Evolutionary conservation across 2,329 filamentous ascomycete species (phyloP).

Genomic region (Xylaria sp.): DNA sequence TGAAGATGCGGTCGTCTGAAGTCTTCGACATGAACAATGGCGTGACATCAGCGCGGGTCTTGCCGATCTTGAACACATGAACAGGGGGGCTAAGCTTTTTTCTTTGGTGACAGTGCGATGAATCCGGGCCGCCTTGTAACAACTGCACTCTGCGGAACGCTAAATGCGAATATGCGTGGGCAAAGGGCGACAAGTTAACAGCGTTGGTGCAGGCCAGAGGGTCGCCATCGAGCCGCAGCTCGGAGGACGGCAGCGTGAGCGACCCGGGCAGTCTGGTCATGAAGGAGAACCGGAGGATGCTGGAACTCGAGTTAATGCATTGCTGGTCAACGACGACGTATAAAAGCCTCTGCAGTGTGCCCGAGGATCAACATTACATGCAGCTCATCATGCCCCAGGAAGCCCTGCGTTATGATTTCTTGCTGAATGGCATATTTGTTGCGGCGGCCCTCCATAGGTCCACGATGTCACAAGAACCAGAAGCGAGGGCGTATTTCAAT

Average conservation of each 20-base stretch:
- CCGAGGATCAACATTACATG: slow-evolving; percentile 52
- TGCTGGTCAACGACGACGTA: slow-evolving; percentile 61
- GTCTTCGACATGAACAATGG: slow-evolving; percentile 1
- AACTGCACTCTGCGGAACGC: slow-evolving; percentile 47
- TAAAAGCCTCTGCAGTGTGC: slow-evolving; percentile 53
- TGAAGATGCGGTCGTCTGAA: neutral
- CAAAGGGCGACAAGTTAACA: slow-evolving; percentile 26
- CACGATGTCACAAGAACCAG: slow-evolving; percentile 33
- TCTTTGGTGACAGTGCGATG: slow-evolving; percentile 42
- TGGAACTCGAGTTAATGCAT: slow-evolving; percentile 64
- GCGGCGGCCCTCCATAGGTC: slow-evolving; percentile 52
- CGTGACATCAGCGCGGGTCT: slow-evolving; percentile 7
- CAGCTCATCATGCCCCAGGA: slow-evolving; percentile 50
- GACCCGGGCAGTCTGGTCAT: slow-evolving; percentile 28
- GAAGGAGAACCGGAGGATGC: slow-evolving; percentile 43
- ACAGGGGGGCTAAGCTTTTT: slow-evolving; percentile 30
- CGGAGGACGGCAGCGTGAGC: slow-evolving; percentile 21
- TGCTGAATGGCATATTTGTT: slow-evolving; percentile 54
- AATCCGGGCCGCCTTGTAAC: slow-evolving; percentile 46
- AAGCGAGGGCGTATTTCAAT: slow-evolving; percentile 45
- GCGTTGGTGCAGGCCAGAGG: slow-evolving; percentile 19
- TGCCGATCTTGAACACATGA: slow-evolving; percentile 17
- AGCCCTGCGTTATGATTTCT: slow-evolving; percentile 54
- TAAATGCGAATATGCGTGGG: slow-evolving; percentile 45
- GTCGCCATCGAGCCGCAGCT: slow-evolving; percentile 20